Conservation (phyloP, 192 early-diverging fungal species). For the Backusella sp. region DNA sequence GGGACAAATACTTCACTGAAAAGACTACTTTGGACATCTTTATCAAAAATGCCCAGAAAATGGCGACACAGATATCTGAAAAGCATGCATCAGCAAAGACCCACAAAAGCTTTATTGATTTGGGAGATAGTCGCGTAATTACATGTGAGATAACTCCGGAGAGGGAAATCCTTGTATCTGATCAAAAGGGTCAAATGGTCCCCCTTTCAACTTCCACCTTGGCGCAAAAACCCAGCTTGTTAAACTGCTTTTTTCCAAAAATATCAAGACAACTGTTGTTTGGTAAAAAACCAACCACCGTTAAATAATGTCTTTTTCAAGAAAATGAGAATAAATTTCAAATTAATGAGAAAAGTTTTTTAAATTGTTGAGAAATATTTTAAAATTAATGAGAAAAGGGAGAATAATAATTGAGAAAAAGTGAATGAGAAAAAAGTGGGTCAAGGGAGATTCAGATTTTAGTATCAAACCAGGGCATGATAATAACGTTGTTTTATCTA, state of each 20-base stretch:
- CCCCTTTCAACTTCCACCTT: neutral
- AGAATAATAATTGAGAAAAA: no score
- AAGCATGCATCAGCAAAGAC: constrained; percentile 4
- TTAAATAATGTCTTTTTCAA: no score
- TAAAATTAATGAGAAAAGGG: no score
- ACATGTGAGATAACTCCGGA: constrained; percentile 6
- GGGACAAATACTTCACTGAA: neutral
- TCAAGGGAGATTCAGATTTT: no score
- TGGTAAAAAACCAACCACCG: neutral
- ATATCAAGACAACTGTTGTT: neutral
- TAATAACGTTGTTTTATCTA: no score
- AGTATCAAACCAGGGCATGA: no score
- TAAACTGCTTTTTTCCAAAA: neutral
- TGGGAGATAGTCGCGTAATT: neutral
- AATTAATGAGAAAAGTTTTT: no score
- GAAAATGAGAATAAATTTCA: no score
- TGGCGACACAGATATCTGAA: neutral
- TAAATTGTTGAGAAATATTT: no score
- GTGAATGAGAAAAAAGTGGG: no score
- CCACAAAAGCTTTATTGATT: constrained; percentile 5
- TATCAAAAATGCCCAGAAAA: neutral
- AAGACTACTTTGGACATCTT: neutral
- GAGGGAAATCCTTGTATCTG: neutral
- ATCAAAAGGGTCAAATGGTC: neutral
- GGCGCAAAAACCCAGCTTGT: neutral